Percentiles rank a stretch among this genome's conserved stretches.
Conservation (phyloP, 2,329 filamentous ascomycete species). For the Trichoderma koningiopsis region DNA sequence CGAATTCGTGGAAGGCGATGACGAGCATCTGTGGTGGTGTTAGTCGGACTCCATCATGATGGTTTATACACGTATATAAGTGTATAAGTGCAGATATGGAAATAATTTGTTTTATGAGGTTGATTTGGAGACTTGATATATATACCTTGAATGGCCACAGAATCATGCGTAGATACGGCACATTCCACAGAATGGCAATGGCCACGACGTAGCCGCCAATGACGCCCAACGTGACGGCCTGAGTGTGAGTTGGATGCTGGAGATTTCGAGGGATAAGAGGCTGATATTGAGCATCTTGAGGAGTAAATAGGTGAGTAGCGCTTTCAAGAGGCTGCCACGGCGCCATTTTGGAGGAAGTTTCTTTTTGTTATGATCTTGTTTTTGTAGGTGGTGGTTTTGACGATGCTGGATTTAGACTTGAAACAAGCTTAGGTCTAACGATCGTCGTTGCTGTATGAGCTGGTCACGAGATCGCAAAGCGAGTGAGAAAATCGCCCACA, state of each 20-base stretch:
- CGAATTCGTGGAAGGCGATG: slow-evolving; percentile 81
- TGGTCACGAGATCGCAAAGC: background rate
- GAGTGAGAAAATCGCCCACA: background rate
- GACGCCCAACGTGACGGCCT: slow-evolving; percentile 69
- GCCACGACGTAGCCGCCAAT: slow-evolving; percentile 72
- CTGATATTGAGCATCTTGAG: background rate
- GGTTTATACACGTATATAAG: no score
- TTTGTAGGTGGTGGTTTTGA: background rate
- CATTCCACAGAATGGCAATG: slow-evolving; percentile 78
- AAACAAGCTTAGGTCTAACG: background rate
- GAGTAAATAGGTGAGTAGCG: background rate
- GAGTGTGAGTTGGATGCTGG: slow-evolving; percentile 63
- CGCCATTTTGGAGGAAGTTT: slow-evolving; percentile 3
- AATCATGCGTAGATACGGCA: slow-evolving; percentile 73
- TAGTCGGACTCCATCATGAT: no score
- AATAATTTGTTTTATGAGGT: background rate
- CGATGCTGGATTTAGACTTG: background rate
- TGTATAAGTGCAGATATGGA: background rate
- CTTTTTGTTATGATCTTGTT: background rate
- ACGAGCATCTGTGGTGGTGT: slow-evolving; percentile 68
- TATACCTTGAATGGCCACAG: slow-evolving; percentile 79
- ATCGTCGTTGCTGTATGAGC: background rate
- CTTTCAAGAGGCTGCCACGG: slow-evolving; percentile 16
- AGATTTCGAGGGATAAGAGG: slow-evolving; percentile 50
- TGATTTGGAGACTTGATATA: background rate